A percentile compares a stretch with the other conserved stretches of the same genome.
phyloP scores from a whole-genome alignment of 2,329 filamentous ascomycete species.

The Penicillium sp. region DNA sequence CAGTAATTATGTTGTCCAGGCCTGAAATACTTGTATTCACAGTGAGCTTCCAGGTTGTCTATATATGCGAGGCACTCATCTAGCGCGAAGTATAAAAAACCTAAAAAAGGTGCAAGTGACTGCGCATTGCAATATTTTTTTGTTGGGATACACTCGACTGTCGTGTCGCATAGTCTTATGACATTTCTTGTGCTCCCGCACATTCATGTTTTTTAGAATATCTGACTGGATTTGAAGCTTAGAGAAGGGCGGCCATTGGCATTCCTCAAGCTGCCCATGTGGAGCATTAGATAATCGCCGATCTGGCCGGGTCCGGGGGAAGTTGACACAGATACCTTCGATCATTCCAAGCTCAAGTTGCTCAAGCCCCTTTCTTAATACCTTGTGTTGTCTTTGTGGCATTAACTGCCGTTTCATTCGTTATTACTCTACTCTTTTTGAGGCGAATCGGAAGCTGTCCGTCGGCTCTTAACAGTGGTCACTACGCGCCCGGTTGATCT shows the following conservation, averaged over 20 bases:
- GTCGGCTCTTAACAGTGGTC: background rate
- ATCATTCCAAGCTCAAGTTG: background rate
- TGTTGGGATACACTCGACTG: too few relatives aligned
- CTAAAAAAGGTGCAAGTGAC: background rate
- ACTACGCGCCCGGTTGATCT: slow-evolving; percentile 7
- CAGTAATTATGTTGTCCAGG: too few relatives aligned
- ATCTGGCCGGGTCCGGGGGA: background rate
- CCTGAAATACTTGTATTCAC: too few relatives aligned
- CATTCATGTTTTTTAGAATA: too few relatives aligned
- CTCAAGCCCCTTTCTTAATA: background rate
- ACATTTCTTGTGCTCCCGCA: too few relatives aligned
- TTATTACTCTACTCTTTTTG: slow-evolving; percentile 12
- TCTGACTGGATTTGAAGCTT: too few relatives aligned
- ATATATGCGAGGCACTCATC: background rate
- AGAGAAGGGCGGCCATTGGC: background rate
- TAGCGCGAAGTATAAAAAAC: background rate
- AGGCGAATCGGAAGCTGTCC: slow-evolving; percentile 1
- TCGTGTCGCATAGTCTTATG: too few relatives aligned
- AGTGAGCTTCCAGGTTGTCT: background rate
- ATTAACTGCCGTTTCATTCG: slow-evolving; percentile 33
- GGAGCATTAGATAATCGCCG: slow-evolving; percentile 7
- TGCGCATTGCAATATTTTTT: background rate
- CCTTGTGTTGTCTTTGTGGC: slow-evolving; percentile 13
- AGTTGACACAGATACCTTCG: background rate
- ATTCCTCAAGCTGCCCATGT: background rate